phyloP scores from a whole-genome alignment of 169 alveolate species.

The Neospora caninum region DNA sequence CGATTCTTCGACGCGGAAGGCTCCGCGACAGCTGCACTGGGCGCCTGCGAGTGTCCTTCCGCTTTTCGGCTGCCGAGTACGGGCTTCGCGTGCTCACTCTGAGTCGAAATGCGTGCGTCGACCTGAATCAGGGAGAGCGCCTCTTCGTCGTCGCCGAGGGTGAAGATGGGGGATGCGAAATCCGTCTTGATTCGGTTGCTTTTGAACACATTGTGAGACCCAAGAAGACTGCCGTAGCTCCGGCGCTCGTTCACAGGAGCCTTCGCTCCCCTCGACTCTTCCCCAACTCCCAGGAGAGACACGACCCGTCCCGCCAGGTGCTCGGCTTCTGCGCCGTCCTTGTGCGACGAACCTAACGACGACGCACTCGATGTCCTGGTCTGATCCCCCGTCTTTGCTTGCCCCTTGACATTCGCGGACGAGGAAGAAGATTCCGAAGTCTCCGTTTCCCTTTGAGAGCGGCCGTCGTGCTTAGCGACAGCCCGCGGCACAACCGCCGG shows the following conservation, averaged over 20 bases:
- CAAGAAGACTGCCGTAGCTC: not conserved
- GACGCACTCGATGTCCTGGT: no score
- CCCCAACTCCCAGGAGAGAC: no score
- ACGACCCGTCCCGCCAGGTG: no score
- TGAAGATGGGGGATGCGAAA: slow-evolving; percentile 6
- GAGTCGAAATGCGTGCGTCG: not conserved
- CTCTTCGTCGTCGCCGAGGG: slow-evolving; percentile 1
- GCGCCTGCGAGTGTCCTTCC: not conserved
- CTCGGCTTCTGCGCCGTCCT: no score
- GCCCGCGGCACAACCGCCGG: not conserved
- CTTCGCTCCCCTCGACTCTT: no score
- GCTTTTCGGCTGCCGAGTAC: not conserved
- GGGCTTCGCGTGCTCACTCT: not conserved
- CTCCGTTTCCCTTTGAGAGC: not conserved
- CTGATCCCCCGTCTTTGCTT: no score
- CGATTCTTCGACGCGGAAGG: no score
- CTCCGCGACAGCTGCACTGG: no score
- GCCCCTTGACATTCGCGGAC: no score
- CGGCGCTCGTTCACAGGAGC: not conserved
- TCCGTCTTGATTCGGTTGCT: not conserved
- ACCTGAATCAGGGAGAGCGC: slow-evolving; percentile 29
- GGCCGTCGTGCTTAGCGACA: not conserved
- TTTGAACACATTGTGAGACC: not conserved
- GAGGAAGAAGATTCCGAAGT: not conserved
- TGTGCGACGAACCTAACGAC: no score